phyloP scores from a whole-genome alignment of 2,329 filamentous ascomycete genomes.

The Phaeomoniella chlamydospora region DNA sequence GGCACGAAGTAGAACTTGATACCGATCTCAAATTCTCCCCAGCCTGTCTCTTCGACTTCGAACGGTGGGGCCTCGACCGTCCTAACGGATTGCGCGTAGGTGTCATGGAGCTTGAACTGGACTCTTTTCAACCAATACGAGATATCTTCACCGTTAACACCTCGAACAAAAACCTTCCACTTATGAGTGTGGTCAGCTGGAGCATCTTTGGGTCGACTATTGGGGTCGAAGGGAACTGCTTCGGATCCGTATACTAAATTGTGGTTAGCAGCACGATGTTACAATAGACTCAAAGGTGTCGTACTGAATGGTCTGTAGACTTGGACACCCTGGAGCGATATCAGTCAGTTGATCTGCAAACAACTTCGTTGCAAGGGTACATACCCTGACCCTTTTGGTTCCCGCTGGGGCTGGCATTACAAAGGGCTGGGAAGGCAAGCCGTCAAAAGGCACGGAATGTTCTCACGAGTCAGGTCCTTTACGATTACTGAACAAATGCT shows the following conservation, averaged over 20 bases:
- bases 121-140: conserved; percentile 94
- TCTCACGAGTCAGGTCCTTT: too few relatives aligned
- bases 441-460: too few relatives aligned
- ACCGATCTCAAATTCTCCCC: conserved; percentile 95
- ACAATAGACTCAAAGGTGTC: conserved; percentile 5
- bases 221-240: conserved; percentile 63
- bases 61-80: conserved; percentile 74
- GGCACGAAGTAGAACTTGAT: conserved; percentile 88
- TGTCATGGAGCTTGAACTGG: conserved; percentile 96
- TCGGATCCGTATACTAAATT: conserved; percentile 64
- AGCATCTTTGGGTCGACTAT: conserved; percentile 58
- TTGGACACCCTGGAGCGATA: conserved; percentile 25
- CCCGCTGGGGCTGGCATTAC: conserved; percentile 40
- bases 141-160: conserved; percentile 77
- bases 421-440: too few relatives aligned
- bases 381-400: conserved; percentile 38
- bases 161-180: conserved; percentile 89
- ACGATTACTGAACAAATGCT: too few relatives aligned
- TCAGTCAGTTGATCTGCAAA: background rate
- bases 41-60: conserved; percentile 80
- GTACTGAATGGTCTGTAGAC: conserved; percentile 31
- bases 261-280: conserved; percentile 37
- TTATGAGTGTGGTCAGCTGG: conserved; percentile 90
- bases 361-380: conserved; percentile 6
- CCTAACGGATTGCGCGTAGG: conserved; percentile 79